These are phyloP conservation scores for Angomonas deanei DNA, from an alignment of 208 protist species.

Conservation along the genomic window DNA sequence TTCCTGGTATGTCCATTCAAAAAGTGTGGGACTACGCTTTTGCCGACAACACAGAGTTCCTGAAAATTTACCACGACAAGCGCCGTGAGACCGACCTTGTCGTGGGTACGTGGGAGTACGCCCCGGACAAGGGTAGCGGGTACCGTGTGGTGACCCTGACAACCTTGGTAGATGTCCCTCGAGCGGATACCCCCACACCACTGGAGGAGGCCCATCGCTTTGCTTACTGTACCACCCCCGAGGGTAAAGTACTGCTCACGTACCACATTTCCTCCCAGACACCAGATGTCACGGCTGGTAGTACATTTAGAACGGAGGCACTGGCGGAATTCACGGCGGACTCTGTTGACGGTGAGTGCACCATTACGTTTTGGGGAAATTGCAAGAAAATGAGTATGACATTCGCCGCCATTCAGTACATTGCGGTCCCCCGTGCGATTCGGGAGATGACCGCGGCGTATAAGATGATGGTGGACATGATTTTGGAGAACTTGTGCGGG, in stretches of 20 bases:
- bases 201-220: slow-evolving; percentile 81
- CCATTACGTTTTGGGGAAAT: slow-evolving; percentile 60
- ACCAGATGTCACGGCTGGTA: slow-evolving; percentile 54
- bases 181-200: slow-evolving; percentile 45
- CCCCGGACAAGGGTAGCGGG: slow-evolving; percentile 63
- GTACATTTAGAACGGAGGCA: slow-evolving; percentile 72
- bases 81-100: slow-evolving; percentile 61
- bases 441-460: slow-evolving; percentile 77
- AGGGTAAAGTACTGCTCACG: slow-evolving; percentile 36
- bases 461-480: slow-evolving; percentile 72
- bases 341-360: slow-evolving; percentile 40
- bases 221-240: slow-evolving; percentile 37
- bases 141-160: slow-evolving; percentile 57
- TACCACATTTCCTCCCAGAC: slow-evolving; percentile 86
- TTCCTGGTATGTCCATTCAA: slow-evolving; percentile 71
- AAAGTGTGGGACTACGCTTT: slow-evolving; percentile 70
- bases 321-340: slow-evolving; percentile 62
- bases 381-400: slow-evolving; percentile 72
- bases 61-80: slow-evolving; percentile 63
- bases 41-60: slow-evolving; percentile 54
- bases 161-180: slow-evolving; percentile 60
- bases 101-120: slow-evolving; percentile 62
- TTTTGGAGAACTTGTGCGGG: slow-evolving; percentile 51
- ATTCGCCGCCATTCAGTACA: slow-evolving; percentile 66
- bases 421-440: slow-evolving; percentile 57